These are phyloP conservation scores for Tuber microsphaerosporum DNA, from an alignment of 495 filamentous ascomycete genomes.

Conservation along the genomic window DNA sequence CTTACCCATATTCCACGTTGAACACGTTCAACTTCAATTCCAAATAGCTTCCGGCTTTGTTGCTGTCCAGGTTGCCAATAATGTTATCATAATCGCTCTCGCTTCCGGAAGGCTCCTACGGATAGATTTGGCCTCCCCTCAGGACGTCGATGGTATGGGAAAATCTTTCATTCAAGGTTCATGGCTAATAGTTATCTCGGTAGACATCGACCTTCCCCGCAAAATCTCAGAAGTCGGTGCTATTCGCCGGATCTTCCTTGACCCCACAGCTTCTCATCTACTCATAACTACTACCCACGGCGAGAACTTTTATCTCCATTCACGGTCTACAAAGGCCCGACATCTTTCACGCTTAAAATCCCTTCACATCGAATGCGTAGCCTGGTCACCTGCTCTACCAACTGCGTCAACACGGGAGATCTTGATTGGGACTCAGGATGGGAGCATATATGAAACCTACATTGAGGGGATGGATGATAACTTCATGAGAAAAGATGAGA, in stretches of 20 bases:
- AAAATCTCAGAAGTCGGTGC: constrained; percentile 81
- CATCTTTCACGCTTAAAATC: constrained; percentile 74
- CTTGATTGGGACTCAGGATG: constrained; percentile 82
- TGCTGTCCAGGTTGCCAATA: constrained; percentile 92
- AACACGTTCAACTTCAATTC: constrained; percentile 85
- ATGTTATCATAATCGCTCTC: constrained; percentile 84
- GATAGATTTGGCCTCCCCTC: constrained; percentile 87
- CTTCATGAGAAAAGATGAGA: constrained; percentile 90
- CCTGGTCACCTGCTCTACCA: constrained; percentile 95
- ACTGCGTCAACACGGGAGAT: constrained; percentile 93
- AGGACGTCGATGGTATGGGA: constrained; percentile 81
- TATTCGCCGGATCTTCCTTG: constrained; percentile 91
- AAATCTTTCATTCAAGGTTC: constrained; percentile 8
- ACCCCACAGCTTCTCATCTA: constrained; percentile 89
- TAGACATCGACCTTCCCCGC: constrained; percentile 95
- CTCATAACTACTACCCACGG: constrained; percentile 83
- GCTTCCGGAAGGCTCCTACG: constrained; percentile 81
- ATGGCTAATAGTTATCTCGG: constrained; percentile 8
- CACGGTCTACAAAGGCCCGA: constrained; percentile 81
- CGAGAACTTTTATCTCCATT: constrained; percentile 97
- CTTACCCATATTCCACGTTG: constrained; percentile 86
- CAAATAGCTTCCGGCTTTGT: constrained; percentile 87
- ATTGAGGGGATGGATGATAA: constrained; percentile 80
- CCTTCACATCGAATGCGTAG: constrained; percentile 76
- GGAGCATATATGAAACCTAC: constrained; percentile 90